These are phyloP conservation scores for Solanum chacoense DNA, from an alignment of 305 asterid species.

Conservation along the genomic window DNA sequence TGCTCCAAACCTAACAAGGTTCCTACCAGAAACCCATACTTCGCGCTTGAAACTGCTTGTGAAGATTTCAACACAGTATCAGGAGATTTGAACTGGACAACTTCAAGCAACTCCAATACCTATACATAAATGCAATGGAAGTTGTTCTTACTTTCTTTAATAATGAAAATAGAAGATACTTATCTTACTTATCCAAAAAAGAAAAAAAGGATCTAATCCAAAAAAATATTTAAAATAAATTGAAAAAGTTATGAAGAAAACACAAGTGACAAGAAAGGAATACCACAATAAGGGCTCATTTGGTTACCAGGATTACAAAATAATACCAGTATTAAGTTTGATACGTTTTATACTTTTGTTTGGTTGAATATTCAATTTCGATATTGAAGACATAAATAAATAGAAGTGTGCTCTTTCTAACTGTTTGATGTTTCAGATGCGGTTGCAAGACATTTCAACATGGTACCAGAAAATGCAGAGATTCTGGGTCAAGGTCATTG, in stretches of 20 bases:
- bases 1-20: neutral
- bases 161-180: neutral
- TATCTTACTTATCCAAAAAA: neutral
- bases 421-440: neutral
- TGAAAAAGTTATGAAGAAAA: neutral
- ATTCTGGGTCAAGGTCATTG: neutral
- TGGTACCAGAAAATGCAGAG: neutral
- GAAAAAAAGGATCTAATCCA: neutral
- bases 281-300: neutral
- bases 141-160: neutral
- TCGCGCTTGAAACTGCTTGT: slow-evolving; percentile 53
- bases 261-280: neutral
- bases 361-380: neutral
- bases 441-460: neutral
- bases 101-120: slow-evolving; percentile 84
- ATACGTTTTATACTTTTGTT: neutral
- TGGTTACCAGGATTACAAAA: neutral
- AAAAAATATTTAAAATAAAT: neutral
- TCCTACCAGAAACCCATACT: slow-evolving; percentile 73
- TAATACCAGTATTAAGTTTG: neutral
- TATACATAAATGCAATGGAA: slow-evolving; percentile 14
- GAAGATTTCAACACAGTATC: slow-evolving; percentile 56
- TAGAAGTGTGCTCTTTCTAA: neutral
- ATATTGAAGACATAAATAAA: neutral
- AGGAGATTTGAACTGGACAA: slow-evolving; percentile 76